phyloP scores from a whole-genome alignment of 2,329 filamentous ascomycete genomes.

The Monosporascus sp. region DNA sequence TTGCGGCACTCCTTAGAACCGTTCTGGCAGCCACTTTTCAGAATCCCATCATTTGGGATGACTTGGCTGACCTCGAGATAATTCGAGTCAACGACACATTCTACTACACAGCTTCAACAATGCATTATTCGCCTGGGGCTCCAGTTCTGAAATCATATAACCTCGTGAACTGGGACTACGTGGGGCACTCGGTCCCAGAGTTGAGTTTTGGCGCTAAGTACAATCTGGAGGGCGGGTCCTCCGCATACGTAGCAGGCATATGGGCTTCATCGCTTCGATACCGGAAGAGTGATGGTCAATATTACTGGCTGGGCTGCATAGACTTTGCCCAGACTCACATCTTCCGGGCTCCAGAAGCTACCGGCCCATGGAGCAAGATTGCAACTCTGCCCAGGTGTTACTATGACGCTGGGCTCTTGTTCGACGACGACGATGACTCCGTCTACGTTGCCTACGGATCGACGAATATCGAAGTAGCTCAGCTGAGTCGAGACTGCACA shows the following conservation, averaged over 20 bases:
- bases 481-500: constrained; percentile 42
- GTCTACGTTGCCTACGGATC: constrained; percentile 53
- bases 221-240: constrained; percentile 35
- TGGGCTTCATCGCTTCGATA: not conserved
- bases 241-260: not conserved
- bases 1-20: too few species aligned
- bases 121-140: constrained; percentile 50
- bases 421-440: constrained; percentile 52
- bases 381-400: constrained; percentile 38
- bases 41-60: not conserved
- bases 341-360: constrained; percentile 38
- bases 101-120: constrained; percentile 49
- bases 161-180: constrained; percentile 43
- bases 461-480: constrained; percentile 41
- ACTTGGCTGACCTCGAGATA: constrained; percentile 33
- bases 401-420: constrained; percentile 50
- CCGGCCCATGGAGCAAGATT: constrained; percentile 36
- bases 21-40: too few species aligned
- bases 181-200: constrained; percentile 38
- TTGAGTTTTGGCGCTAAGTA: constrained; percentile 42
- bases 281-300: not conserved
- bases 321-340: constrained; percentile 44
- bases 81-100: constrained; percentile 42
- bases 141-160: constrained; percentile 49
- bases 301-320: constrained; percentile 51